These are phyloP conservation scores for Isatis tinctoria DNA, from an alignment of 345 rosid genomes.

Conservation along the genomic window DNA sequence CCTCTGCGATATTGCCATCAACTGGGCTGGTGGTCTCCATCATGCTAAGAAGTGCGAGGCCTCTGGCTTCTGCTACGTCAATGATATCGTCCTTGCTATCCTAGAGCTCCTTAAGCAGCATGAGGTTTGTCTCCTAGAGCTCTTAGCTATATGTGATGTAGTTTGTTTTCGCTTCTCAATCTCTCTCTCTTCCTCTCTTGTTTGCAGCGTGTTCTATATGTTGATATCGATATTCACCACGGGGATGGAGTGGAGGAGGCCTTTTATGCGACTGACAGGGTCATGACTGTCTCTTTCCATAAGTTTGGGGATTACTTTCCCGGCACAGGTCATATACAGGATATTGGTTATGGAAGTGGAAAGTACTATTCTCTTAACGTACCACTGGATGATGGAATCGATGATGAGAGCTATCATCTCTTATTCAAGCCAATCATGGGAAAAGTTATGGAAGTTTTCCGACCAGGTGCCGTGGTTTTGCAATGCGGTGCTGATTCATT, in stretches of 20 bases:
- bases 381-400: slow-evolving; percentile 71
- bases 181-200: not conserved
- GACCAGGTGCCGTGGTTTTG: slow-evolving; percentile 63
- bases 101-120: slow-evolving; percentile 70
- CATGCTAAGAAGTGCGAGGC: slow-evolving; percentile 65
- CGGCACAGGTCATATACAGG: slow-evolving; percentile 59
- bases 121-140: slow-evolving; percentile 51
- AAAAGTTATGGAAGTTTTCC: slow-evolving; percentile 61
- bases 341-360: slow-evolving; percentile 50
- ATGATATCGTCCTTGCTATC: slow-evolving; percentile 68
- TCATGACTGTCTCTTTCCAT: slow-evolving; percentile 71
- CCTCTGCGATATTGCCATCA: slow-evolving; percentile 56
- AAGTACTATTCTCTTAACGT: slow-evolving; percentile 66
- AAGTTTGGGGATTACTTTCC: slow-evolving; percentile 70
- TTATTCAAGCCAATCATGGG: slow-evolving; percentile 64
- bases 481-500: slow-evolving; percentile 71
- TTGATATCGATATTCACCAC: slow-evolving; percentile 68
- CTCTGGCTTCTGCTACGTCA: slow-evolving; percentile 54
- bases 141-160: too few relatives aligned
- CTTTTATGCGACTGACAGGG: slow-evolving; percentile 69
- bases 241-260: slow-evolving; percentile 77
- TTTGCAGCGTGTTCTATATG: slow-evolving; percentile 60
- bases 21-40: slow-evolving; percentile 73
- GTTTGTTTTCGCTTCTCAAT: not conserved
- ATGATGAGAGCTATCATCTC: slow-evolving; percentile 67